Conservation (phyloP, 169 alveolate species). For the Plasmodium falciparum region DNA sequence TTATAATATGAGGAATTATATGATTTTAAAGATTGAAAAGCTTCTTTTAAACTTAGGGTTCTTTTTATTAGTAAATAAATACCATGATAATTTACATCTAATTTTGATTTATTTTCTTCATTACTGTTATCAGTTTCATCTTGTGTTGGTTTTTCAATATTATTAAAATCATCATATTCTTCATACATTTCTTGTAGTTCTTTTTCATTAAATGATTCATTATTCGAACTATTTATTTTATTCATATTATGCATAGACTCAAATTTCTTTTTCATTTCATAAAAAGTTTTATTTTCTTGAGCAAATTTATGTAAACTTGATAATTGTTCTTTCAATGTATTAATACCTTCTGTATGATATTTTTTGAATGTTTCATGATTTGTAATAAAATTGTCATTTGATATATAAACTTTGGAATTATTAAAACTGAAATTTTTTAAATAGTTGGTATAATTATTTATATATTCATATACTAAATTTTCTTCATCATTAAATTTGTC, state of each 20-base stretch:
- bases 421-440: slow-evolving; percentile 8
- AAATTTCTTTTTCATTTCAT: slow-evolving; percentile 22
- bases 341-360: slow-evolving; percentile 3
- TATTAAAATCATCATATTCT: background rate
- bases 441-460: slow-evolving; percentile 39
- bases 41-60: slow-evolving; percentile 7
- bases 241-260: slow-evolving; percentile 31
- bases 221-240: background rate
- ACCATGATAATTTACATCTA: slow-evolving; percentile 24
- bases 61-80: slow-evolving; percentile 36
- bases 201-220: background rate
- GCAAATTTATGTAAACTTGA: slow-evolving; percentile 10
- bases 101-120: background rate
- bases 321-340: slow-evolving; percentile 20
- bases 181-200: background rate
- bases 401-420: slow-evolving; percentile 10
- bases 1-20: background rate
- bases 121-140: background rate
- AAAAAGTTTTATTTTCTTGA: slow-evolving; percentile 21
- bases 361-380: slow-evolving; percentile 29
- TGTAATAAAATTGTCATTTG: background rate
- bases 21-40: slow-evolving; percentile 4
- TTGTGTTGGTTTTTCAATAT: background rate
- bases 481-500: slow-evolving; percentile 16
- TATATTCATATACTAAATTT: slow-evolving; percentile 38